A percentile compares a stretch with the other conserved stretches of the same genome.
phyloP scores from a whole-genome alignment of 306 rosid genomes.

The Nissolia schottii region DNA sequence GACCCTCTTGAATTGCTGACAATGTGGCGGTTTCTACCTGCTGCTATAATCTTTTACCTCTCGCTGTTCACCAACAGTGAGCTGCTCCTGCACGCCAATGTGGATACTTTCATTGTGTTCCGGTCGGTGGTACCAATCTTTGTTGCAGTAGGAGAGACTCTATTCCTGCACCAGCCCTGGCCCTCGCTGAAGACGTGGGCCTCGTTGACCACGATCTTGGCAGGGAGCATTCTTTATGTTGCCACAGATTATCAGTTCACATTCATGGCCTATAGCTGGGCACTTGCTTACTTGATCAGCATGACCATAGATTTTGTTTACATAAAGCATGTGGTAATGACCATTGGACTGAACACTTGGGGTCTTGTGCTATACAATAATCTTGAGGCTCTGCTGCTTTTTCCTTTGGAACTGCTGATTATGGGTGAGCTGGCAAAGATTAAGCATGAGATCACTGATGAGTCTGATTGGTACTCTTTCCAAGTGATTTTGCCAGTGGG shows the following conservation, averaged over 20 bases:
- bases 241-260: slow-evolving; percentile 77
- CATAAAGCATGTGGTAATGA: slow-evolving; percentile 82
- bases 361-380: slow-evolving; percentile 82
- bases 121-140: slow-evolving; percentile 73
- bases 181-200: slow-evolving; percentile 62
- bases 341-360: slow-evolving; percentile 78
- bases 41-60: slow-evolving; percentile 72
- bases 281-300: slow-evolving; percentile 70
- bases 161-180: slow-evolving; percentile 81
- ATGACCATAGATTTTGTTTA: slow-evolving; percentile 84
- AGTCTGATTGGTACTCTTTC: slow-evolving; percentile 67
- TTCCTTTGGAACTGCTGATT: slow-evolving; percentile 68
- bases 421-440: slow-evolving; percentile 85
- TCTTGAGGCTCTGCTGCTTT: slow-evolving; percentile 77
- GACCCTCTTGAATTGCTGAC: slow-evolving; percentile 56
- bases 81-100: slow-evolving; percentile 84
- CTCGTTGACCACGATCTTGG: slow-evolving; percentile 66
- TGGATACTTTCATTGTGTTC: slow-evolving; percentile 83
- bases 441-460: slow-evolving; percentile 60
- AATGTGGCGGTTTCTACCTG: slow-evolving; percentile 81
- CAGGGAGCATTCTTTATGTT: slow-evolving; percentile 72
- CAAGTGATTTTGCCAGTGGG: slow-evolving; percentile 65
- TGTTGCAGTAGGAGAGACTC: slow-evolving; percentile 81
- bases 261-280: slow-evolving; percentile 73
- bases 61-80: slow-evolving; percentile 86